Evolutionary conservation across 1,284 basidiomycete genomes (phyloP).

Genomic region (Ganoderma sp.): DNA sequence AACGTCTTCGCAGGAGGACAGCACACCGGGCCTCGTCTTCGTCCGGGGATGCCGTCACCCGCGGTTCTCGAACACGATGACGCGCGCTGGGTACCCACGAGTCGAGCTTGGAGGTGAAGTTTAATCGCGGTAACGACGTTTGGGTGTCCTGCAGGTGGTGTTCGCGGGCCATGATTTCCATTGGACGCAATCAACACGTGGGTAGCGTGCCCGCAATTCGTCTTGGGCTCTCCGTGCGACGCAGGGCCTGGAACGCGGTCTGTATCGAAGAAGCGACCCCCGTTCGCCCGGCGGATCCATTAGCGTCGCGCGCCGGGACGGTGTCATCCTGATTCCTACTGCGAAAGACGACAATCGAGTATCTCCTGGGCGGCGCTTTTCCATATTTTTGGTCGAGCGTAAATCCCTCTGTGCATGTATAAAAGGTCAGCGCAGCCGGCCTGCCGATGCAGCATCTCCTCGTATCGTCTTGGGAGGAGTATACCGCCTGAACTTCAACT

Average conservation of each 20-base stretch:
- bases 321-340: not conserved
- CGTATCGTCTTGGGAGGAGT: not conserved
- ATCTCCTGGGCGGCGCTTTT: conserved; percentile 3
- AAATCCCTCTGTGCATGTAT: not conserved
- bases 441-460: not conserved
- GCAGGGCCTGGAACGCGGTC: conserved; percentile 17
- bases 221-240: conserved; percentile 10
- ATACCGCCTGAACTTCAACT: not conserved
- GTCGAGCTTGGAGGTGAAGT: not conserved
- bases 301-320: conserved; percentile 13
- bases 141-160: not conserved
- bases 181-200: conserved; percentile 26
- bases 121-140: not conserved
- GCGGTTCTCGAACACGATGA: conserved; percentile 3
- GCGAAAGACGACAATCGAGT: not conserved
- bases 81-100: not conserved
- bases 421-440: not conserved
- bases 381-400: conserved; percentile 6
- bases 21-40: conserved; percentile 10
- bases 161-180: conserved; percentile 8
- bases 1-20: not conserved
- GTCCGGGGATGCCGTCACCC: conserved; percentile 1
- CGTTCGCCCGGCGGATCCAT: conserved; percentile 23
- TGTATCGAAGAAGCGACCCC: conserved; percentile 21
- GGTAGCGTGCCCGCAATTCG: conserved; percentile 19